These are phyloP conservation scores for Aspergillus sp. DNA, from an alignment of 2,329 filamentous ascomycete genomes.

Conservation along the genomic window DNA sequence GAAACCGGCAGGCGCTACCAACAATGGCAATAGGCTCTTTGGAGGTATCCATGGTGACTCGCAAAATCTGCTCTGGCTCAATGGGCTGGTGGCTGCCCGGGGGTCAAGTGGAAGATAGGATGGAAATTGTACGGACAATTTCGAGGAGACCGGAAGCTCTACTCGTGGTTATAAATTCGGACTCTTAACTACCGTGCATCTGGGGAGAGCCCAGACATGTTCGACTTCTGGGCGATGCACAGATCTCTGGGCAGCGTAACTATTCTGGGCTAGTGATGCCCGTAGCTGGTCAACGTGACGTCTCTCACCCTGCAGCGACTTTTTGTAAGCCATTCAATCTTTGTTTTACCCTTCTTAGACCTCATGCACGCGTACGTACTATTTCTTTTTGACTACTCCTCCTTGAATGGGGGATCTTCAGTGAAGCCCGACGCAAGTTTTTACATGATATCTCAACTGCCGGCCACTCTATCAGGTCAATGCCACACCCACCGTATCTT, in stretches of 20 bases:
- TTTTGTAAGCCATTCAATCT: neutral
- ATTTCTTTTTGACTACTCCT: neutral
- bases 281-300: neutral
- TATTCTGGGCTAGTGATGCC: neutral
- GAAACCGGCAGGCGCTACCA: slow-evolving; percentile 15
- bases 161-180: neutral
- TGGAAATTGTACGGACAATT: neutral
- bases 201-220: neutral
- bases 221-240: neutral
- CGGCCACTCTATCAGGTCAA: neutral
- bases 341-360: neutral
- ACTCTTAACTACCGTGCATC: neutral
- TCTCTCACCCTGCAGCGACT: neutral
- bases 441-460: neutral
- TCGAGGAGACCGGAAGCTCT: neutral
- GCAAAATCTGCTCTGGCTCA: neutral
- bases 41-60: neutral
- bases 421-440: neutral
- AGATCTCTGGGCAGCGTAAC: neutral
- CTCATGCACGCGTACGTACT: too few relatives aligned
- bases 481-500: neutral
- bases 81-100: neutral
- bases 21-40: slow-evolving; percentile 18
- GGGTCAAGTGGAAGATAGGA: neutral
- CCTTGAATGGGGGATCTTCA: neutral